Base-by-base conservation (phyloP, 179 eudicot genomes). In the Nepenthes alata region DNA sequence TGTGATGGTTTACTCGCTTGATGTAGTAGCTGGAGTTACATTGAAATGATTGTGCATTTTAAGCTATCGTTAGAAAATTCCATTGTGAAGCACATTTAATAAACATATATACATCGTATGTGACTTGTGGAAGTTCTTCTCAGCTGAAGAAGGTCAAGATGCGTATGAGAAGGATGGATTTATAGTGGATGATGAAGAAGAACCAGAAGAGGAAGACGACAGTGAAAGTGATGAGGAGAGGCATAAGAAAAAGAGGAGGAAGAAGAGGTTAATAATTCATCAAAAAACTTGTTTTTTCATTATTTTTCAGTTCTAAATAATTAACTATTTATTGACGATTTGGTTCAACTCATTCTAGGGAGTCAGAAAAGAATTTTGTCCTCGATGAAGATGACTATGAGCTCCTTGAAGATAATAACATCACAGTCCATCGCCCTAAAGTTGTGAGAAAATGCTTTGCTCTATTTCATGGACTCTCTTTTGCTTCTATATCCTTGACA, bases 371-470 rank as follows among this genome's bases (percentile, higher is more conserved):
- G 72, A 70, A 73, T 64, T 90, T 75, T 69, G 76, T 64, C 65
- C 97, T 94, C 54, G 99, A 94, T 67, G 97, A 91, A 41, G 99
- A 94, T 70, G 99, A 94, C 56, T 94, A 91, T 61, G 85, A 72
- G 65, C 95, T 94, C 44, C 95, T 94, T 8, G 70, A 81, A 80
- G 99, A 87, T 58, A 83, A 82, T 65, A 87, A 91, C 62, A 75
- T 86, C 48, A 58, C 82, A 2, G 91, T 87, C 66, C 80, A 64
- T 58, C 91, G 95, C 13, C 96, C 89, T 36, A 83, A 77, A 68
- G 57, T 77, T 64, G 96, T 81, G 74, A 80, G 83, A 69, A 41
- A 41, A 0, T 6, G 56, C 61, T 9, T 13, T 69, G 37, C 14
- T 37, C 48, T 11, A 36, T 47, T 60, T 5, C 45, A 15, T 37